These are phyloP conservation scores for Podosphaera aphanis DNA, from an alignment of 2,329 filamentous ascomycete species.

Conservation along the genomic window DNA sequence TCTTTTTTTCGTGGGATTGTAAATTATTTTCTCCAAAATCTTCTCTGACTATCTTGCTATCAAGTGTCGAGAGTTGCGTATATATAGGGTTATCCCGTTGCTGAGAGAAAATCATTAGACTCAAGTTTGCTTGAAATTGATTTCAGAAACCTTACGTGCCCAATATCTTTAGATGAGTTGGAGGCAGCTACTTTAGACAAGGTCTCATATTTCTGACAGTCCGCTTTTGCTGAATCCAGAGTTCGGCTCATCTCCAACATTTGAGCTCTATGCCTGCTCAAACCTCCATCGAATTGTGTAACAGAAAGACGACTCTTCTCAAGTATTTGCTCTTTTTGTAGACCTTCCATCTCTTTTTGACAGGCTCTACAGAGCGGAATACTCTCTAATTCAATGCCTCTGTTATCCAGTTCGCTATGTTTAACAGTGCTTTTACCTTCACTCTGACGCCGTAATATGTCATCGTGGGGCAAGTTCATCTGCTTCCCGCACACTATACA, in stretches of 20 bases:
- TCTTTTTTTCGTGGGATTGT: too few species aligned
- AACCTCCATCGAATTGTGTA: slow-evolving; percentile 22
- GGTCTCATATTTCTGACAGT: too few species aligned
- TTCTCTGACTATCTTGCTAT: too few species aligned
- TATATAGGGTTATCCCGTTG: too few species aligned
- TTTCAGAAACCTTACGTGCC: too few species aligned
- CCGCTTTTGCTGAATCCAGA: background rate
- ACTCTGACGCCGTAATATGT: background rate
- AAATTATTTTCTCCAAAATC: too few species aligned
- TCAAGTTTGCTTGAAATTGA: too few species aligned
- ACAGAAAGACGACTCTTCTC: slow-evolving; percentile 22
- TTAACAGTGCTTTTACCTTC: background rate
- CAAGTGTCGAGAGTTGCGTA: too few species aligned
- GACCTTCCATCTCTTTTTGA: slow-evolving; percentile 17
- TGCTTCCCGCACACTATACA: slow-evolving; percentile 28
- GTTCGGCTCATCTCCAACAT: background rate
- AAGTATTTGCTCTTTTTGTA: slow-evolving; percentile 15
- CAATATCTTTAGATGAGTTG: too few species aligned
- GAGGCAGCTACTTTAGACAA: too few species aligned
- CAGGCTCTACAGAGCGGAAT: slow-evolving; percentile 28
- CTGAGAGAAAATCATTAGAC: too few species aligned
- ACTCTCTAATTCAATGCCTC: slow-evolving; percentile 21
- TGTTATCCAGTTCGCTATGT: slow-evolving; percentile 4
- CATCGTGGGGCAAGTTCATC: slow-evolving; percentile 11
- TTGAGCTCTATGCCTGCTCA: slow-evolving; percentile 23